Evolutionary conservation across 2,329 filamentous ascomycete genomes (phyloP).

Genomic region (Hypoxylon sp.): DNA sequence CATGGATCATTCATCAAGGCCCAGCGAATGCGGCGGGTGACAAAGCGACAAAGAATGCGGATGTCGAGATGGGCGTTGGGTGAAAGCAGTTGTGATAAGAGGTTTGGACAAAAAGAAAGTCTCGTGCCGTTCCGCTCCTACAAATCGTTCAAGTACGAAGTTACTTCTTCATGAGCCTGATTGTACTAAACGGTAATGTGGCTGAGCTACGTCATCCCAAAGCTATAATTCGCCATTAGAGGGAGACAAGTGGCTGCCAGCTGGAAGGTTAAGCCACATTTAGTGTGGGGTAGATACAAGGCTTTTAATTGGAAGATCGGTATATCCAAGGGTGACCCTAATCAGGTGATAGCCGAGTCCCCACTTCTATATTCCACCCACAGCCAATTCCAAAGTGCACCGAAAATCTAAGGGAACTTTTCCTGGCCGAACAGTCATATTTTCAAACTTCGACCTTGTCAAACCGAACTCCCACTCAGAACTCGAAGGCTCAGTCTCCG

Average conservation of each 20-base stretch:
- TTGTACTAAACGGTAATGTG: slow-evolving; percentile 34
- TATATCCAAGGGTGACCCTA: slow-evolving; percentile 45
- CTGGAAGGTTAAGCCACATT: slow-evolving; percentile 36
- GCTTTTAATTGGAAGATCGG: slow-evolving; percentile 28
- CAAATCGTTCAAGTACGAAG: slow-evolving; percentile 36
- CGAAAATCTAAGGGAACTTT: slow-evolving; percentile 50
- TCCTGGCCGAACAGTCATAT: slow-evolving; percentile 47
- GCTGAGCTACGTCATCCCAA: slow-evolving; percentile 46
- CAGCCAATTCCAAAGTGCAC: slow-evolving; percentile 47
- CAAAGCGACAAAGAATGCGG: slow-evolving; percentile 42
- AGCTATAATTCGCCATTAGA: slow-evolving; percentile 38
- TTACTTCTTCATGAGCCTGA: slow-evolving; percentile 30
- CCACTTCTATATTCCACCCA: slow-evolving; percentile 36
- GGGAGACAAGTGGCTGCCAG: slow-evolving; percentile 17
- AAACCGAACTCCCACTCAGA: slow-evolving; percentile 63
- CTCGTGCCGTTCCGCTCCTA: slow-evolving; percentile 48
- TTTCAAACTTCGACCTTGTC: slow-evolving; percentile 55
- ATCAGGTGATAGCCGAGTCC: slow-evolving; percentile 52
- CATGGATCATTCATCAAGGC: slow-evolving; percentile 8
- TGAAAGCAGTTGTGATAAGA: slow-evolving; percentile 36
- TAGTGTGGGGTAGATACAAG: not conserved
- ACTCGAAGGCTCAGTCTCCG: slow-evolving; percentile 99
- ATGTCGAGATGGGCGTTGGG: slow-evolving; percentile 16
- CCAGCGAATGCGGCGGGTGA: slow-evolving; percentile 34
- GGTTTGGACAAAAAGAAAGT: slow-evolving; percentile 46